Evolutionary conservation across 2,329 filamentous ascomycete species (phyloP), one percentile per base, ranked within the genome.

Genomic region (Neopestalotiopsis clavispora): DNA sequence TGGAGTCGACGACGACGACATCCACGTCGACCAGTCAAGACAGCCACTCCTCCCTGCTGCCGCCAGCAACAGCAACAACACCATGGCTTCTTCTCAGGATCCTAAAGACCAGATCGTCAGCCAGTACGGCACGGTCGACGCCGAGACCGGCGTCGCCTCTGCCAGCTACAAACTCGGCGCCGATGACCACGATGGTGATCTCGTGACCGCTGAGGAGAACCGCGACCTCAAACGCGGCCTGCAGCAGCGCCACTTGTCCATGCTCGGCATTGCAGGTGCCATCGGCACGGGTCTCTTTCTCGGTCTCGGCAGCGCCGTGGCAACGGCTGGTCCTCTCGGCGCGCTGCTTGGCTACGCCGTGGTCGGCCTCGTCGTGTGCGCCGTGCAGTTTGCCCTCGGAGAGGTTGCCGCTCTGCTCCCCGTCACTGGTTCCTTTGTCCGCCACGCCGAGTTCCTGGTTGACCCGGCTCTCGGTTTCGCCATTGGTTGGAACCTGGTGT

Each of bases 231-330:
- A 80, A 73, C 83, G 84, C 69, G 82, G 82, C 23, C 82, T 89
- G 67, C 83, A 83, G 73, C 84, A 86, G 72, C 84, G 87, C 66
- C 88, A 90, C 77, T 80, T 90, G 70, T 87, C 88, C 72, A 89
- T 90, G 87, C 84, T 90, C 70, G 88, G 86, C 73, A 89, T 90
- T 68, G 87, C 87, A 65, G 88, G 88, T 66, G 85, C 87, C 69
- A 89, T 90, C 69, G 87, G 88, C 72, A 89, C 88, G 62, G 87
- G 88, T 67, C 83, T 90, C 64, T 90, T 90, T 75, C 85, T 90
- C 49, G 86, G 87, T 20, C 85, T 88, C 42, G 87, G 88, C 71
- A 77, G 80, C 68, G 86, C 87, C 20, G 83, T 90, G 30, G 79
- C 82, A 71, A 84, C 78, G 28, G 87, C 84, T 73, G 85, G 84